phyloP scores from a whole-genome alignment of 2,329 filamentous ascomycete genomes.

The Lachnellula arida region DNA sequence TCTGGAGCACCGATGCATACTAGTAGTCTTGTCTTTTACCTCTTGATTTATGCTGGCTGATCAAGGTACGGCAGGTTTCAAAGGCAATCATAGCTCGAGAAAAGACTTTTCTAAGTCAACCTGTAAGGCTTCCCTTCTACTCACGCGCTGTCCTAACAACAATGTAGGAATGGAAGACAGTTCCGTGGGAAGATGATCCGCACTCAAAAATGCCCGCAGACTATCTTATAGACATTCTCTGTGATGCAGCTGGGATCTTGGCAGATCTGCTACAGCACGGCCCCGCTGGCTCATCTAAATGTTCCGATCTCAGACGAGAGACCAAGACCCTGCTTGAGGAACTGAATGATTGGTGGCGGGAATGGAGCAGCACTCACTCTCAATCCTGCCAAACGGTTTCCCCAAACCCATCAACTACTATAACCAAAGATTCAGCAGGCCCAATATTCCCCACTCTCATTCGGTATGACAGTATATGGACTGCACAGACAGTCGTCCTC shows the following conservation, averaged over 20 bases:
- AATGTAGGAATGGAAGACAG: constrained; percentile 6
- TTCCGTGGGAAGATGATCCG: constrained; percentile 11
- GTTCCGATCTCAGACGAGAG: neutral
- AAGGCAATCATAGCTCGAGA: constrained; percentile 4
- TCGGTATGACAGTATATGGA: constrained; percentile 1
- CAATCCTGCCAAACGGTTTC: neutral
- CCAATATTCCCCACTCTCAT: constrained; percentile 4
- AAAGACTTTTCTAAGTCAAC: constrained; percentile 7
- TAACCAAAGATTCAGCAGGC: constrained; percentile 1
- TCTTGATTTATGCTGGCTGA: neutral
- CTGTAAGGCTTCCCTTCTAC: neutral
- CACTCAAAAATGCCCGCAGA: constrained; percentile 6
- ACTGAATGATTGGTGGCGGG: constrained; percentile 8
- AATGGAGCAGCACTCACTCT: neutral
- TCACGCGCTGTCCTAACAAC: neutral
- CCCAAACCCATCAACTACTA: neutral
- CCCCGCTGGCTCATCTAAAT: neutral
- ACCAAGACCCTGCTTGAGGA: neutral
- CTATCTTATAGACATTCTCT: constrained; percentile 8
- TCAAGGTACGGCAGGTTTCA: constrained; percentile 4
- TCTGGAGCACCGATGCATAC: constrained; percentile 7
- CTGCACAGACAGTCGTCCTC: constrained; percentile 3
- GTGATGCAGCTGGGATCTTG: constrained; percentile 5
- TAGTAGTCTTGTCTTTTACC: neutral
- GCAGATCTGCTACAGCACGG: constrained; percentile 1